Base-by-base conservation (phyloP, 169 alveolate species). In the Gregarina niphandrodes region DNA sequence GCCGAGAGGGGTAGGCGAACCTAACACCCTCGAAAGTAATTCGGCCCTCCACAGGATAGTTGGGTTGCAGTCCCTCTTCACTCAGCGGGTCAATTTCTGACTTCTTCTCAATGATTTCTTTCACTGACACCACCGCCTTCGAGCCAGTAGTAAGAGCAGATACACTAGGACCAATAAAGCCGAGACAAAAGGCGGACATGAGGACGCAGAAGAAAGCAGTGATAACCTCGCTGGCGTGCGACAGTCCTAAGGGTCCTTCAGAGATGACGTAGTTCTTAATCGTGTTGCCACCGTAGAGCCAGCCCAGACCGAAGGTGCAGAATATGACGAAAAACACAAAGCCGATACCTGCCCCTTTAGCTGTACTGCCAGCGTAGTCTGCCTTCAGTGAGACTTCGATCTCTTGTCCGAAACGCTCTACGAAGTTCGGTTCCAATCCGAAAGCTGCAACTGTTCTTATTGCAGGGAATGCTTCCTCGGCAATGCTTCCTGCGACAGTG, bases 161-260 rank as follows among this genome's bases (percentile, higher is more conserved):
- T 13, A 35, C 5, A 22, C 4, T 36, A 22, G 53, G 60, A 44
- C 36, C 37, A 29, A 49, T 35, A 34, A 41, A 45, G 0, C 66
- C 60, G 16, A 63, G 24, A 44, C 50, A 38, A 40, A 63, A 63
- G 21, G 64, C 51, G 28, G 60, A 49, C 31, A 57, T 52, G 37
- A 63, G 42, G 24, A 57, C 57, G 21, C 51, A 56, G 23, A 63
- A 29, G n/a, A 63, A 49, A 23, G 57, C 64, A 7, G 61, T 53
- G 22, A 63, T 19, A 22, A 43, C 52, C 11, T 15, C 44, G n/a
- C 13, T 0, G 12, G 4, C 29, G 15, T 0, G 36, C 7, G 9
- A 24, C 48, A 16, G 21, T 12, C n/a, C 7, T 9, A 0, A 18
- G 48, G 38, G 1, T 41, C 48, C 26, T 22, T 37, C 1, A n/a